Evolutionary conservation across 2,329 filamentous ascomycete species (phyloP).

Genomic region (Fusarium secorum): DNA sequence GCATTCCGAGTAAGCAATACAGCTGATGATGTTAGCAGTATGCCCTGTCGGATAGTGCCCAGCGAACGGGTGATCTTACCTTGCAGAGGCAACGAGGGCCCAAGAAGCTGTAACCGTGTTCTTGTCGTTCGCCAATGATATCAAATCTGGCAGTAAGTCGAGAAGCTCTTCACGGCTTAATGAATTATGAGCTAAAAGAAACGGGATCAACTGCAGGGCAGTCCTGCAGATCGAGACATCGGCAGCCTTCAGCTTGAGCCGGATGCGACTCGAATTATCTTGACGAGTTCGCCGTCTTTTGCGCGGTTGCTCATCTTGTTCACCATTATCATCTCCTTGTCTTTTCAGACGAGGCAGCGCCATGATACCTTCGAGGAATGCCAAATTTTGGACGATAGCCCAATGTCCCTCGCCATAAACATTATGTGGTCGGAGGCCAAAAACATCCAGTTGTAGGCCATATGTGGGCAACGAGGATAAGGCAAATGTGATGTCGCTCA

Average conservation of each 20-base stretch:
- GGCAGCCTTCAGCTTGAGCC: constrained; percentile 56
- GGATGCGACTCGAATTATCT: constrained; percentile 54
- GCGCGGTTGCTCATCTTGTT: constrained; percentile 56
- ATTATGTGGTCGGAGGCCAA: constrained; percentile 63
- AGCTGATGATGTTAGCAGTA: constrained; percentile 44
- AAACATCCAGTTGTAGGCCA: constrained; percentile 58
- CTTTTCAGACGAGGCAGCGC: constrained; percentile 40
- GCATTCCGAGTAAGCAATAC: constrained; percentile 37
- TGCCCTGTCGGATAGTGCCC: neutral
- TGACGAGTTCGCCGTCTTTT: constrained; percentile 59
- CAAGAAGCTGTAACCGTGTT: constrained; percentile 73
- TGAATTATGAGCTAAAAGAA: constrained; percentile 58
- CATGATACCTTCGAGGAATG: constrained; percentile 62
- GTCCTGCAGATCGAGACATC: constrained; percentile 57
- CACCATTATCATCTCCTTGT: constrained; percentile 37
- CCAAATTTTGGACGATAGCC: constrained; percentile 66
- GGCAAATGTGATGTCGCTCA: constrained; percentile 76
- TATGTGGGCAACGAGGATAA: constrained; percentile 52
- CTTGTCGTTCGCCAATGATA: constrained; percentile 72
- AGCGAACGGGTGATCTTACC: constrained; percentile 58
- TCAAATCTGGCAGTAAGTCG: constrained; percentile 65
- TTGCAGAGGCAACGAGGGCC: constrained; percentile 83
- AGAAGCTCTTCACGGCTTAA: constrained; percentile 60
- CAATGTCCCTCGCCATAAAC: constrained; percentile 65
- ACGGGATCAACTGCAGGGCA: constrained; percentile 65